Evolutionary conservation across 768 basidiomycete genomes (phyloP).

Genomic region (Termitomyces sp.): DNA sequence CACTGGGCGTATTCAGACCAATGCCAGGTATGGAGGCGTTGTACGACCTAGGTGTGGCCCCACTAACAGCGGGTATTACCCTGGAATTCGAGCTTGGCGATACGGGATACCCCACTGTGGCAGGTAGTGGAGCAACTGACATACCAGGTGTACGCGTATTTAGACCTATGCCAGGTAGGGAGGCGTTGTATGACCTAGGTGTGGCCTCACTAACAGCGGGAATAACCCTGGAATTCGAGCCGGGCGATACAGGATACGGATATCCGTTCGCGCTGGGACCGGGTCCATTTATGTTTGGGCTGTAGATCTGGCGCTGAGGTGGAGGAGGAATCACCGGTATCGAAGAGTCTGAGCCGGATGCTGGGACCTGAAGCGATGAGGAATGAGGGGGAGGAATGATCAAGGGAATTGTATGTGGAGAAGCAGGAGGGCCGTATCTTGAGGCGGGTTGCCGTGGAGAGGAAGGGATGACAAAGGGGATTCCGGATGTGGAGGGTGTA

Average conservation of each 20-base stretch:
- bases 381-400: not conserved
- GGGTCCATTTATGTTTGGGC: not conserved
- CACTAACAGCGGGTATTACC: not conserved
- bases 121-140: not conserved
- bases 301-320: slow-evolving; percentile 2
- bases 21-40: not conserved
- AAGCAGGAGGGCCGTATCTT: slow-evolving; percentile 1
- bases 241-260: not conserved
- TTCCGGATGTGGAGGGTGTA: not conserved
- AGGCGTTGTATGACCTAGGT: not conserved
- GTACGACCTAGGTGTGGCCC: not conserved
- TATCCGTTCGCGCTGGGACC: slow-evolving; percentile 1
- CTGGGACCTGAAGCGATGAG: not conserved
- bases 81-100: not conserved
- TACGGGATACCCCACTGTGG: not conserved
- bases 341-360: not conserved
- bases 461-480: not conserved
- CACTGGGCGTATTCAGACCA: not conserved
- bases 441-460: not conserved
- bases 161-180: not conserved
- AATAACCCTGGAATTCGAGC: not conserved
- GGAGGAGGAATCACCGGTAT: not conserved
- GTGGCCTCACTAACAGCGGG: not conserved
- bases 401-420: not conserved
- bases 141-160: not conserved